These are phyloP conservation scores for Sporopachydermia cereana DNA, from an alignment of 1,139 yeast species.

Conservation along the genomic window DNA sequence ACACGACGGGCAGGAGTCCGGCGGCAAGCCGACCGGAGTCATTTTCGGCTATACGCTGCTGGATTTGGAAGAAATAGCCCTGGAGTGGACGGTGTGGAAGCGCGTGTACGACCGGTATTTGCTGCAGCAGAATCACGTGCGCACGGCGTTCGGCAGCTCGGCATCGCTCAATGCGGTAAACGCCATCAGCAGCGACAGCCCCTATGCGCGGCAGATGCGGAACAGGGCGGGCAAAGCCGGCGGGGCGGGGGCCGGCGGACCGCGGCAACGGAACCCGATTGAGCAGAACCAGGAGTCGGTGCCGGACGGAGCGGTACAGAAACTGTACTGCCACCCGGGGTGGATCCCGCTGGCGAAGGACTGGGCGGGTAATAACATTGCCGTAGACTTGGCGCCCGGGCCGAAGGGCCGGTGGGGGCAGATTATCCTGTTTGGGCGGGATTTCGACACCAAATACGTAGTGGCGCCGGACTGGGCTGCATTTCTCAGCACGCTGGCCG, in stretches of 20 bases:
- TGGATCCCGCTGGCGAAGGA: slow-evolving; percentile 55
- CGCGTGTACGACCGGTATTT: not conserved
- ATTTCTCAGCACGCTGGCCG: slow-evolving; percentile 36
- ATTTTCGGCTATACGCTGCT: slow-evolving; percentile 43
- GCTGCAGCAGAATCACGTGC: not conserved
- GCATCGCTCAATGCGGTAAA: slow-evolving; percentile 1
- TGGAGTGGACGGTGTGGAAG: slow-evolving; percentile 43
- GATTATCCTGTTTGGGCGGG: slow-evolving; percentile 51
- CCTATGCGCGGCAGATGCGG: slow-evolving; percentile 3
- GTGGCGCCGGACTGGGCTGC: slow-evolving; percentile 46
- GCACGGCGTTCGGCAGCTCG: slow-evolving; percentile 10
- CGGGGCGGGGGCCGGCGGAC: slow-evolving; percentile 9
- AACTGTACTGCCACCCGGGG: slow-evolving; percentile 42
- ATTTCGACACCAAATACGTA: slow-evolving; percentile 49
- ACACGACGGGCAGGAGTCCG: slow-evolving; percentile 58
- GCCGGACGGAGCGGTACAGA: slow-evolving; percentile 46
- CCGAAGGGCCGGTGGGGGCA: slow-evolving; percentile 52
- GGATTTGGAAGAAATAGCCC: slow-evolving; percentile 44
- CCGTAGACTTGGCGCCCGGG: slow-evolving; percentile 52
- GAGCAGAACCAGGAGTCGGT: slow-evolving; percentile 35
- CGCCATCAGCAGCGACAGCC: slow-evolving; percentile 8
- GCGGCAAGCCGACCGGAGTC: slow-evolving; percentile 38
- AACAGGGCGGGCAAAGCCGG: slow-evolving; percentile 9
- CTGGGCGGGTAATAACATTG: slow-evolving; percentile 48
- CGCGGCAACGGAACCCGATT: slow-evolving; percentile 16